Evolutionary conservation across 495 filamentous ascomycete species (phyloP).

Genomic region (Tuber aestivum): DNA sequence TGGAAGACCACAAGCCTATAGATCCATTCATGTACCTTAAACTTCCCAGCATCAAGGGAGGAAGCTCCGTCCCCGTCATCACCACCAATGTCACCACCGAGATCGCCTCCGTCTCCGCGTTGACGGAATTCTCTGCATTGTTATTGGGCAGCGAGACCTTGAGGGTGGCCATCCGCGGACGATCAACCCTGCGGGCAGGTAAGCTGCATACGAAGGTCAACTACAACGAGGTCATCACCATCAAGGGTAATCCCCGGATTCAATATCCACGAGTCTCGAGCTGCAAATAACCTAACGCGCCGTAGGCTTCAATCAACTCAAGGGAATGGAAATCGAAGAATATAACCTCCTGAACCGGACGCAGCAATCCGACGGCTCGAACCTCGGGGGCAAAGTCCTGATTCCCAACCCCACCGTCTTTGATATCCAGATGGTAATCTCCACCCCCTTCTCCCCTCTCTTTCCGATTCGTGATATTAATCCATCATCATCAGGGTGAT

Average conservation of each 20-base stretch:
- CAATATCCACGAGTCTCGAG: not conserved
- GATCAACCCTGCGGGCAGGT: conserved; percentile 34
- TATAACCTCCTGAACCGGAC: conserved; percentile 12
- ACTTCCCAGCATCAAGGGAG: conserved; percentile 23
- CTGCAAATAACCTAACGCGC: not conserved
- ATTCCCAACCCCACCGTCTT: conserved; percentile 40
- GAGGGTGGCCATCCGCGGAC: conserved; percentile 26
- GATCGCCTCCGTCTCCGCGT: conserved; percentile 17
- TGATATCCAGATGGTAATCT: conserved; percentile 39
- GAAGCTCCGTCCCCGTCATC: conserved; percentile 28
- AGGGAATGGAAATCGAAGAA: conserved; percentile 38
- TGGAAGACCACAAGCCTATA: conserved; percentile 12
- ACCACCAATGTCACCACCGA: conserved; percentile 15
- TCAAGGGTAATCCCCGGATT: conserved; percentile 34
- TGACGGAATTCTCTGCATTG: conserved; percentile 28
- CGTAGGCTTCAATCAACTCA: conserved; percentile 35
- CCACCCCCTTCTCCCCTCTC: not conserved
- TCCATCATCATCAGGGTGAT: conserved; percentile 27
- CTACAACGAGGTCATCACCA: conserved; percentile 32
- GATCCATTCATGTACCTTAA: conserved; percentile 29
- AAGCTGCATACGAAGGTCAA: conserved; percentile 24
- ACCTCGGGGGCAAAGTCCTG: conserved; percentile 35
- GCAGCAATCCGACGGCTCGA: conserved; percentile 19
- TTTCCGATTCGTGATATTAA: not conserved
- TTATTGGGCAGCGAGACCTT: conserved; percentile 25